Base-by-base conservation (phyloP, 2,329 filamentous ascomycete species). In the Massarina eburnea region DNA sequence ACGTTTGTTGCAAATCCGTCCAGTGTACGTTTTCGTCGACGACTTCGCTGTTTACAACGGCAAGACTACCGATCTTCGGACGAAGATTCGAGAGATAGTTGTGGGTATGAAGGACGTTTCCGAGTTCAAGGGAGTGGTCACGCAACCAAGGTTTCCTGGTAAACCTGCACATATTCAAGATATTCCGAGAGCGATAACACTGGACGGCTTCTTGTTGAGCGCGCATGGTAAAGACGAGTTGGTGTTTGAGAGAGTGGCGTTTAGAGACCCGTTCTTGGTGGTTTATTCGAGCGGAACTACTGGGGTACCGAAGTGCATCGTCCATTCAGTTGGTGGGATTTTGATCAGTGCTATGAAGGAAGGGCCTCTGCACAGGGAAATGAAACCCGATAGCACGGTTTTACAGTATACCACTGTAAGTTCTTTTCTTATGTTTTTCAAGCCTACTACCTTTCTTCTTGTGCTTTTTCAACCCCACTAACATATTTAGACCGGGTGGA, bases 241-340 rank as follows among this genome's bases (percentile, higher is more conserved):
- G 0, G 71, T 74, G 2, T 85, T 90, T 48, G 77, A 79, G 30
- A 77, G 83, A 30, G 72, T 89, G 5, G 77, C 70, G 1, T 94
- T 91, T 64, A 76, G 84, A 21, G 87, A 92, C 52, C 89, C 90
- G 0, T 86, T 89, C 68, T 71, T 92, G 26, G 80, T 95, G 27
- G 88, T 86, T 47, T 95, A 90, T 61, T 81, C 86, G 0, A 88
- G 84, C 1, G 89, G 89, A 2, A 95, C 89, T 0, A 95, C 90
- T 0, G 89, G 90, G 3, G 82, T 81, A 17, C 90, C 90, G 10
- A 95, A 95, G 62, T 91, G 88, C 48, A 94, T 95, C 52, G 88
- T 92, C 2, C 90, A 95, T 66, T 85, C 83, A 1, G 79, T 82
- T 1, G 87, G 87, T 3, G 84, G 85, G 0, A 71, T 81, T 1